Base-by-base conservation (phyloP, 202 grass and related monocot species). In the Brachypodium distachyon region DNA sequence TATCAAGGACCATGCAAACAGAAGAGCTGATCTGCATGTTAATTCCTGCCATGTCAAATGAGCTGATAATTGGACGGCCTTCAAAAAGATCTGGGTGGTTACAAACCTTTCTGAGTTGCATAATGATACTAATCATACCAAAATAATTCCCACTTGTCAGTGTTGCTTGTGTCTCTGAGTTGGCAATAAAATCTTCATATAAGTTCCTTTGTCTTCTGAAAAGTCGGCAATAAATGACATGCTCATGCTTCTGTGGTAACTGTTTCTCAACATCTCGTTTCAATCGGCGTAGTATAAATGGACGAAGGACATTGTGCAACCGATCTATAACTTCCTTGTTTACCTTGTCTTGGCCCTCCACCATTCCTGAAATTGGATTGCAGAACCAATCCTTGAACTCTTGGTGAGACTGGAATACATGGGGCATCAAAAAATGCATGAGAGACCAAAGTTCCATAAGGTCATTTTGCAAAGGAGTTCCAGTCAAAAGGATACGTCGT, bases 361-460 rank as follows among this genome's bases (percentile, higher is more conserved):
- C 90, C 93, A 97, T 93, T 23, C 90, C 90, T 65, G 93, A 86
- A 86, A 97, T 93, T 77, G 93, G 93, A 62, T 97, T 97, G 59
- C 85, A 88, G 63, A 97, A 97, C 90, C 93, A 97, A 77, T 97
- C 93, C 70, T 97, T 97, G 70, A 97, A 97, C 73, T 97, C 93
- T 61, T 93, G 93, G 71, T 93, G 93, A 48, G 93, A 97, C 58
- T 97, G 90, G 79, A 97, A 97, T 65, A 97, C 84, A 93, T 93
- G 90, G 75, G 93, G 93, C 93, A 97, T 97, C 74, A 97, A 79
- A 78, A 97, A 97, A 77, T 97, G 93, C 93, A 97, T 97, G 58
- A 97, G 83, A 54, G 90, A 93, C 93, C 93, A 97, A 26, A 97
- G 85, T 82, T 97, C 93, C 93, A 97, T 97, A n/a, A 97, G 90